Conservation (phyloP, 1,284 basidiomycete genomes). For the Ceratobasidium sp. region DNA sequence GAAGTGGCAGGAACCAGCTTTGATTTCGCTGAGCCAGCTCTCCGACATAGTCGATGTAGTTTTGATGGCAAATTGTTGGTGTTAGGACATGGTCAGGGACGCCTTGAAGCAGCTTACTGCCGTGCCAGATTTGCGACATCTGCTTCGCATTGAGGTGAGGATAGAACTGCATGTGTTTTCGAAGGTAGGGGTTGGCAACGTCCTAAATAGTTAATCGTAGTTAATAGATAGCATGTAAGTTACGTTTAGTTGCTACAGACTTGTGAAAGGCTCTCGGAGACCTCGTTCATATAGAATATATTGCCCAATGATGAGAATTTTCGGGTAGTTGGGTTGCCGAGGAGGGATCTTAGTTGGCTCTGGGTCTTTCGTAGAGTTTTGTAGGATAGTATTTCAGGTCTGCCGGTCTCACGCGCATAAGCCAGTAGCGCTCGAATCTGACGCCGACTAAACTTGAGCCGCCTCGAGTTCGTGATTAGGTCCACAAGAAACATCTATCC, state of each 20-base stretch:
- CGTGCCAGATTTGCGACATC: slow-evolving; percentile 21
- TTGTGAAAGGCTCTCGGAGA: too few species aligned
- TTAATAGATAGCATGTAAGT: too few species aligned
- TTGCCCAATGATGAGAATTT: slow-evolving; percentile 51
- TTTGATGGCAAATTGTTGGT: background rate
- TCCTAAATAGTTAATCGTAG: slow-evolving; percentile 15
- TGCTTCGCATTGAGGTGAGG: background rate
- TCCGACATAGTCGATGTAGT: background rate
- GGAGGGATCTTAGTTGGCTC: slow-evolving; percentile 41
- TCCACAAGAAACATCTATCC: slow-evolving; percentile 53
- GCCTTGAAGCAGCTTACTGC: background rate
- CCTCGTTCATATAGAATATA: slow-evolving; percentile 55
- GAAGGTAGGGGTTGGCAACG: slow-evolving; percentile 35
- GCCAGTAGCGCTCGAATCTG: slow-evolving; percentile 55
- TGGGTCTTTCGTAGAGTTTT: slow-evolving; percentile 49
- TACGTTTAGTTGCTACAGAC: too few species aligned
- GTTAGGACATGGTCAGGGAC: slow-evolving; percentile 8
- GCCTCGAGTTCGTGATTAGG: slow-evolving; percentile 55
- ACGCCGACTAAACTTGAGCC: slow-evolving; percentile 52
- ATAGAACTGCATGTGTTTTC: slow-evolving; percentile 24
- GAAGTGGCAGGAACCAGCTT: background rate
- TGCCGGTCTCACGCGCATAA: slow-evolving; percentile 54
- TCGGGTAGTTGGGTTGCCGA: slow-evolving; percentile 52
- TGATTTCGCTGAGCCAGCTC: background rate
- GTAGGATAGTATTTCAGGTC: slow-evolving; percentile 52